Evolutionary conservation across 2,329 filamentous ascomycete species (phyloP), one percentile per base, ranked within the genome.

Genomic region (Celoporthe dispersa): DNA sequence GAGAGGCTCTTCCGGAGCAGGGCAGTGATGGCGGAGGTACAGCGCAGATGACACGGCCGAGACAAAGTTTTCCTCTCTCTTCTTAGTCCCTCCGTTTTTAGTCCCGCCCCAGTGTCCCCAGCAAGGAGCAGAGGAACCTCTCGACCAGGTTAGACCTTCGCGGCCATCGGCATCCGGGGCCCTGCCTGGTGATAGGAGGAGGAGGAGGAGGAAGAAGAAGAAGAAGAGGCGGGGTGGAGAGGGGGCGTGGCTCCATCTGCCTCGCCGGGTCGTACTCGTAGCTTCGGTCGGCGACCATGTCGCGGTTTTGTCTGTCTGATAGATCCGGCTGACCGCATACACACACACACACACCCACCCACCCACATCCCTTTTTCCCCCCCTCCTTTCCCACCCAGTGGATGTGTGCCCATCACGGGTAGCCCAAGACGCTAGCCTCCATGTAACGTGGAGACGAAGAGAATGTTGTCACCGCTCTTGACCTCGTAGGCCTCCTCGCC

Each of bases 371-470:
- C n/a, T n/a, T n/a, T n/a, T n/a, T n/a, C n/a, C 16, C 41, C 22
- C 16, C 19, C 44, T n/a, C 19, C 22, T 48, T 48, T 48, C 19
- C 57, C 2, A 61, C 33, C 57, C 16, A 31, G 31, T 35, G 35
- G 11, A 35, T 14, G 35, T n/a, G 25, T n/a, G 33, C 19, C n/a
- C 12, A 9, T 61, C 33, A 7, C 35, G 33, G 35, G n/a, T 14
- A 44, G 9, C 19, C 41, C 11, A 11, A 22, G 22, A 48, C 19
- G 6, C 76, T 87, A 98, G 71, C 96, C 96, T 70, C 96, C 96
- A 80, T 99, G 96, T 72, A 99, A 85, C 25, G 96, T 99, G 72
- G 94, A 98, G 72, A 99, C 94, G 82, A 99, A 99, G 74, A 98
- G 85, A 75, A 99, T 92, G 78, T 92, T 95, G 83, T 99, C 96